Base-by-base conservation (phyloP, 495 filamentous ascomycete species). In the Xylaria palmicola region DNA sequence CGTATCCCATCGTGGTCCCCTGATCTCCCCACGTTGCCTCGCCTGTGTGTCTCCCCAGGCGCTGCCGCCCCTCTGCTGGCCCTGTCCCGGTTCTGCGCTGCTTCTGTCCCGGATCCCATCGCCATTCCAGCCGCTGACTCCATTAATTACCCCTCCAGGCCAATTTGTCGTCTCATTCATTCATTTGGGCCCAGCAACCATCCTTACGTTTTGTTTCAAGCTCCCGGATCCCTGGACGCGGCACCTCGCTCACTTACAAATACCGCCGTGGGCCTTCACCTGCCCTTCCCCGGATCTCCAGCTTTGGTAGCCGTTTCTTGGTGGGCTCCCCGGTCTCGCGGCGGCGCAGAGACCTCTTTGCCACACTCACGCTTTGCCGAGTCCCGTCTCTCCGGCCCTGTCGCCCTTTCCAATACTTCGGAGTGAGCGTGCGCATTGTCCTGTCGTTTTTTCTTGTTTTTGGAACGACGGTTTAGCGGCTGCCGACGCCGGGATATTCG, bases 1-100 rank as follows among this genome's bases (percentile, higher is more conserved):
- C 26, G 34, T 47, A 54, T 60, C 49, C 26, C 59, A 52, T 55
- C 50, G 37, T 40, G 49, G 50, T 61, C 59, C 58, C 58, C 58
- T 60, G 48, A 47, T 51, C 48, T 50, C 48, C 59, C 59, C 59
- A 61, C 50, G 50, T 40, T 44, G 20, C 57, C 17, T 30, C 17
- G 36, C 37, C 36, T 61, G 29, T 22, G 29, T 39, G 17, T 22
- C 50, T 44, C 50, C 29, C 41, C 50, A 53, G 49, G 40, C 48
- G 40, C 47, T 44, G 39, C 56, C 22, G 7, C 55, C 6, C 29
- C 15, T 29, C 44, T 48, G 12, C 17, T 12, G 20, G 12, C 2
- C 44, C 29, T 6, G 6, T 45, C 6, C 20, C 32, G 39, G 22
- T 3, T 34, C 24, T 60, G 37, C 45, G 9, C 48, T 47, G 39